Evolutionary conservation across 148 eudicot species (phyloP), one percentile per base, ranked within the genome.

Genomic region (Silene conica): DNA sequence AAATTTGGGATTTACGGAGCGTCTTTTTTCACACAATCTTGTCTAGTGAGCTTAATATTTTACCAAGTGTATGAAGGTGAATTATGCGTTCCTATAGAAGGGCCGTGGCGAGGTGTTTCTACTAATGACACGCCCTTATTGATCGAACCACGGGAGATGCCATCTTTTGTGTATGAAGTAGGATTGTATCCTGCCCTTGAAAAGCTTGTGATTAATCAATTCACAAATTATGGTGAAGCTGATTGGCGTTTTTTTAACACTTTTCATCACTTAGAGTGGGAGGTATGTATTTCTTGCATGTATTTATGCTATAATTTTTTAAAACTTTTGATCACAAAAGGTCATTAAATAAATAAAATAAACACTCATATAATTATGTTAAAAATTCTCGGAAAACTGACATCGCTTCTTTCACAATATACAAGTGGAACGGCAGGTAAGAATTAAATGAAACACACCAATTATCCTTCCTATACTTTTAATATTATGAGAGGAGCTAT

Each of bases 11-110:
- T 87, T 0, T 11, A 22, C 0, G 84, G 85, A 9, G 89, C 80
- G 0, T 71, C 84, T 1, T 88, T 85, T 68, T 85, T 88, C 48
- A 90, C 96, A 0, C 90, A 88, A 45, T 34, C 85, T 3, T 80
- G 87, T 46, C 63, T 77, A 0, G 86, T 82, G 10, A 50, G 8
- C 18, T 79, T 70, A 0, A 81, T 90, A 12, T 90, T 45, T 25
- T 74, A 81, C 25, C 84, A 79, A 52, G 21, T 82, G 25, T 8
- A 82, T 7, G 41, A 78, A 18, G 87, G 89, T 25, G 0, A 59
- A 6, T 26, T 80, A 59, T 75, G 41, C 5, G 48, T 12, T 23
- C 82, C 82, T 2, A 16, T 74, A 22, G 41, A 73, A 60, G 73
- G 26, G 10, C 21, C 80, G 20, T 70, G 57, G 20, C 21, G 67